These are phyloP conservation scores for Fusarium redolens DNA, from an alignment of 2,329 filamentous ascomycete genomes.

Conservation along the genomic window DNA sequence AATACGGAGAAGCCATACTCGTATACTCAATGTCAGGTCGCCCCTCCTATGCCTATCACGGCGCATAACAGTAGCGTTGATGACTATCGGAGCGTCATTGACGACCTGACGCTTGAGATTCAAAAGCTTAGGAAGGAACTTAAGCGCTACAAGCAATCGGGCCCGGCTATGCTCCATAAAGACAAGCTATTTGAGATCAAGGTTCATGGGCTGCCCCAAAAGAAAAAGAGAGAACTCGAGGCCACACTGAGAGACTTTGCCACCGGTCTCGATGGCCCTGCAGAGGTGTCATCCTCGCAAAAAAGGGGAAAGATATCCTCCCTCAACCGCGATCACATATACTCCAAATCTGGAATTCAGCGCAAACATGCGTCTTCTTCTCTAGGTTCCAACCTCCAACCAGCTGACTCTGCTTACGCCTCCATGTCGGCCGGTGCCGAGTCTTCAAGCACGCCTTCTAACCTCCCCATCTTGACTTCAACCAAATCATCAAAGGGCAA, in stretches of 20 bases:
- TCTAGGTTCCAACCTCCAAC: conserved; percentile 63
- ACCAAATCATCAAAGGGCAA: conserved; percentile 59
- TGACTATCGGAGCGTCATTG: conserved; percentile 85
- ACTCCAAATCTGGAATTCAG: conserved; percentile 56
- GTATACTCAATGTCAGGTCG: conserved; percentile 34
- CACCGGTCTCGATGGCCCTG: conserved; percentile 66
- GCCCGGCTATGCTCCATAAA: conserved; percentile 73
- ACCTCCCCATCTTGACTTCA: conserved; percentile 50
- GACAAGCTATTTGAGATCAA: conserved; percentile 88
- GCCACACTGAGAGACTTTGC: conserved; percentile 77
- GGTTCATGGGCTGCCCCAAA: conserved; percentile 76
- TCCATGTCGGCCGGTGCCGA: conserved; percentile 70
- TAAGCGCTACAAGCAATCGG: conserved; percentile 75
- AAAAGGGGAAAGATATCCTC: conserved; percentile 53
- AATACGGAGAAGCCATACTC: conserved; percentile 55
- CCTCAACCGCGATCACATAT: conserved; percentile 53
- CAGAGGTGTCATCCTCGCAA: conserved; percentile 54
- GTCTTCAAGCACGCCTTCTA: conserved; percentile 52
- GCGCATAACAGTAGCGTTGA: conserved; percentile 72
- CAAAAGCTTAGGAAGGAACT: conserved; percentile 80
- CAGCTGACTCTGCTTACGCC: conserved; percentile 72
- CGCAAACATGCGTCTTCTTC: conserved; percentile 64
- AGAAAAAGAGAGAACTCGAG: conserved; percentile 82
- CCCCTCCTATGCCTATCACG: conserved; percentile 46
- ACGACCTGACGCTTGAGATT: conserved; percentile 86